Base-by-base conservation (phyloP, 805 yeast genomes). In the Metschnikowia hibisci region DNA sequence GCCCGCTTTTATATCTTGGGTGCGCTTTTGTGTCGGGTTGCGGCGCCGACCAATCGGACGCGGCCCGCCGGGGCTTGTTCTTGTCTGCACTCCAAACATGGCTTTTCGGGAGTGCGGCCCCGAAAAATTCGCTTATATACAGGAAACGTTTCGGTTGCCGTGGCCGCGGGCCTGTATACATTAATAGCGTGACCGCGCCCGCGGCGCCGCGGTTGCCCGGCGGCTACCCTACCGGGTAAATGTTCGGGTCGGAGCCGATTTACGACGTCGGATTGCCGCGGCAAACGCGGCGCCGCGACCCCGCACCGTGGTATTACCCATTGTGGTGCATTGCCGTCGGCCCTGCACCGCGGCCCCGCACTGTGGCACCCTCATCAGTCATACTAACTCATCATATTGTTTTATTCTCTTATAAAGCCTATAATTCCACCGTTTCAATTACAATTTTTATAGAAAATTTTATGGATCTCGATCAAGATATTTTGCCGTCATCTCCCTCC, bases 41-140 rank as follows among this genome's bases (percentile, higher is more conserved):
- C 37, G 29, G 29, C 37, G 20, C 37, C 37, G 37, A 25, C 37
- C 37, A 34, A 34, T 34, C 37, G 29, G 30, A 15, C 13, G 30
- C 29, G 37, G 29, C 30, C 37, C 37, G 29, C 29, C 14, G 37
- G n/a, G 22, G 11, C 12, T 13, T 16, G 12, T 7, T 8, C 20
- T 3, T 15, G 20, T 20, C 4, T 33, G 28, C 36, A 22, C 27
- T 10, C 16, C 12, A 7, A 33, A 33, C 20, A 33, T 22, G 37
- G 18, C 23, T 13, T 28, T 23, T 13, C 13, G 9, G 20, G 28
- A 13, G 29, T 13, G 18, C 26, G 14, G 29, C 11, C 37, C 13
- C 25, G 37, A 27, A 18, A 3, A 12, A 13, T 34, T 34, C 29
- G 27, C n/a, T 8, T 8, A 20, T 8, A 20, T 20, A 20, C 23